Evolutionary conservation across 139 green algal genomes (phyloP), one percentile per base, ranked within the genome.

Genomic region (Chlorella sp.): DNA sequence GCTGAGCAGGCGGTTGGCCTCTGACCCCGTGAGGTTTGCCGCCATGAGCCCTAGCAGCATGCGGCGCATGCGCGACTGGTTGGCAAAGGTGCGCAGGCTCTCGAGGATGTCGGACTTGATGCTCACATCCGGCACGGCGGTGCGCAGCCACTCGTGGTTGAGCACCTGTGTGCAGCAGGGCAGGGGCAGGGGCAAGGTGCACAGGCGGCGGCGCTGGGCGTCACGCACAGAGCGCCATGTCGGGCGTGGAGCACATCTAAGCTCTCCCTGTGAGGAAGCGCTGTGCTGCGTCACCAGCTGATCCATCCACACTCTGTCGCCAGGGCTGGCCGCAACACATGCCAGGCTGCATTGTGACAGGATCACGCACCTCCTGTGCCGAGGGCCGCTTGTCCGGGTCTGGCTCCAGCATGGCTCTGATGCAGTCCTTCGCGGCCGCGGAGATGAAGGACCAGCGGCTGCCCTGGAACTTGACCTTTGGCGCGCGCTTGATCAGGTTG

Each of bases 41-140:
- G 83, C 83, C 67, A 83, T 76, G 24, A 85, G 76, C 32, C 83
- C 83, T 71, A 88, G 72, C 71, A 88, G 51, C 49, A 88, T 73
- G 27, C 83, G 77, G 26, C 83, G 71, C 67, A 82, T 83, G 63
- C 79, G 77, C 33, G 27, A 69, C 35, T 83, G 78, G 70, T 77
- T 80, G 51, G 79, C 79, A 73, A 88, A 88, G 35, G 73, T 62
- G 73, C 76, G 77, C 74, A 88, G 77, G 73, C 82, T 71, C 14
- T 77, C 35, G 30, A 88, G 51, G 33, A 78, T 84, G 64, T 73
- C 51, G 1, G 70, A 30, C 1, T 61, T 26, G 49, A 88, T 82
- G 31, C 74, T 49, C 22, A 49, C 74, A 27, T 78, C 59, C 2
- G 78, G 76, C 49, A 74, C 33, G 14, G 6, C 34, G 61, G 36